These are phyloP conservation scores for Solidago caesia DNA, from an alignment of 129 eudicot species.

Conservation along the genomic window DNA sequence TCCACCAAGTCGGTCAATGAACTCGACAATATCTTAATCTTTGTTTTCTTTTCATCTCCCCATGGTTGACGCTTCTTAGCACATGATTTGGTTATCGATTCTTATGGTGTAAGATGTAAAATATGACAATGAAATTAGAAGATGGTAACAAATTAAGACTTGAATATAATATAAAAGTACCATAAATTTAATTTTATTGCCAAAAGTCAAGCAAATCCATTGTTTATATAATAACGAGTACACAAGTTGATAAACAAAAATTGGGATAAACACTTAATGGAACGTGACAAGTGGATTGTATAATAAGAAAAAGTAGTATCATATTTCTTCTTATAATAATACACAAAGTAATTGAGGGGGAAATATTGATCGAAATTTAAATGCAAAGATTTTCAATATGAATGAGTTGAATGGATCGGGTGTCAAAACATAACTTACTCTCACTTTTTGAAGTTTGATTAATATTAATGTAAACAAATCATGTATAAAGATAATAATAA, in stretches of 20 bases:
- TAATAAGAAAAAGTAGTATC: background rate
- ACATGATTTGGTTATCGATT: background rate
- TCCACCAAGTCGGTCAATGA: background rate
- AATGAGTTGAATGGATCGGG: too few species aligned
- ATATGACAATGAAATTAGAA: background rate
- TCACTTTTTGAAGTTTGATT: background rate
- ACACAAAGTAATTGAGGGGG: background rate
- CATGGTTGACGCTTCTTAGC: background rate
- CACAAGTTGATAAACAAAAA: conserved; percentile 18
- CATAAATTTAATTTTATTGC: background rate
- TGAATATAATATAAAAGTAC: background rate
- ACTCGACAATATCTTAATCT: conserved; percentile 1
- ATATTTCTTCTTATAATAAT: background rate
- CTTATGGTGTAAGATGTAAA: background rate
- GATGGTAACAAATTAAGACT: background rate
- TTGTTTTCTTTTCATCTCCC: background rate
- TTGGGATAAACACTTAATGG: background rate
- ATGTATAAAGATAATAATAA: too few species aligned
- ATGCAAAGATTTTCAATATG: too few species aligned
- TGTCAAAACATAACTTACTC: too few species aligned
- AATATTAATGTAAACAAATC: too few species aligned
- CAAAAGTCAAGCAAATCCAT: conserved; percentile 9
- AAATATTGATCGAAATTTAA: too few species aligned
- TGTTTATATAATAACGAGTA: background rate
- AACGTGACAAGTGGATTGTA: conserved; percentile 32